Base-by-base conservation (phyloP, 2,329 filamentous ascomycete genomes). In the Trichophyton simii region DNA sequence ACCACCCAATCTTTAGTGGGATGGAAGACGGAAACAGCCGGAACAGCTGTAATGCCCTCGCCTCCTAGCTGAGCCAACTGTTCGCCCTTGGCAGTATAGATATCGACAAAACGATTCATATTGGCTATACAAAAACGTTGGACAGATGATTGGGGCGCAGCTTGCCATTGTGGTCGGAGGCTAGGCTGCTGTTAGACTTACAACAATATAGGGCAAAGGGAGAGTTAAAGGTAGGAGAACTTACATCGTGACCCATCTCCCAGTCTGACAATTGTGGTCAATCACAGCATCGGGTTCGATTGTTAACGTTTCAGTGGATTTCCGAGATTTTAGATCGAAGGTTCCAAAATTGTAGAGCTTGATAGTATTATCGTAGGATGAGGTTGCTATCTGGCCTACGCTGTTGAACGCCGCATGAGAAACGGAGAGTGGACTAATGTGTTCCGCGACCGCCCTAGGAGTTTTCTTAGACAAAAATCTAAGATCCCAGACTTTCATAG, bases 91-190 rank as follows among this genome's bases (percentile, higher is more conserved):
- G 85, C 81, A 0, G 87, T 87, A 72, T 88, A 99, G 0, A 99
- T 82, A 70, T 99, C 94, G 1, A 97, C 89, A 68, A 96, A 97
- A 1, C 94, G 84, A 71, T 95, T 96, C 94, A 97, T 97, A 67
- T 97, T 99, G 0, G 89, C 94, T 62, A 99, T 92, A 25, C 85
- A 88, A 68, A 99, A 91, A 64, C 92, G 90, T 65, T 95, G 87
- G 3, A 95, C 84, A 6, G 86, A 86, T 62, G 94, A 89, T 38
- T 81, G 77, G 0, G 94, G 92, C 54, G 83, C 81, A 36, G 83
- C 79, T 72, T 99, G 94, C 94, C 94, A 99, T 68, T 96, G 90
- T 72, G 94, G 81, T 80, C 95, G 71, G 80, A 87, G 76, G 67
- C 82, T 85, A 72, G 52, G 50, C 57, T 48, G 34, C 63, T 64